Evolutionary conservation across 371 early-diverging fungal genomes (phyloP).

Genomic region (Choanephora cucurbitarum): DNA sequence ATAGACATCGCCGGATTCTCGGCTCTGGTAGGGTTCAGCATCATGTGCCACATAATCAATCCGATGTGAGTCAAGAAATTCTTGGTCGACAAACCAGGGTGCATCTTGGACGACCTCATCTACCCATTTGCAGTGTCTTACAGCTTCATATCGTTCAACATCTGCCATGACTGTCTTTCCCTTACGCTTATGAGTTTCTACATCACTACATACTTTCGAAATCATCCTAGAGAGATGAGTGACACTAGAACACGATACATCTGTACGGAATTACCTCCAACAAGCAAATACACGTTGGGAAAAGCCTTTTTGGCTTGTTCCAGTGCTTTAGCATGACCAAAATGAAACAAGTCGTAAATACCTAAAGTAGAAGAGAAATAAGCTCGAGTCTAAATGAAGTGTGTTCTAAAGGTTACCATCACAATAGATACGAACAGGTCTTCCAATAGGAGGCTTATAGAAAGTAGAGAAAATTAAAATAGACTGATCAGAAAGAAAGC

Average conservation of each 20-base stretch:
- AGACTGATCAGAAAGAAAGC: not conserved
- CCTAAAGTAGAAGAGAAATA: constrained; percentile 36
- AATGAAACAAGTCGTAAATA: constrained; percentile 95
- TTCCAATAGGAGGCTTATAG: constrained; percentile 68
- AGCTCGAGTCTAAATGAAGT: too few species aligned
- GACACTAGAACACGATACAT: not conserved
- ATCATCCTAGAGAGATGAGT: too few species aligned
- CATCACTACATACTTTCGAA: constrained; percentile 82
- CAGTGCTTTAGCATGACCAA: constrained; percentile 91
- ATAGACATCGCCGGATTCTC: constrained; percentile 85
- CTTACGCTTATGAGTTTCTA: constrained; percentile 77
- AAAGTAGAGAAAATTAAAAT: too few species aligned
- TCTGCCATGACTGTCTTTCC: constrained; percentile 90
- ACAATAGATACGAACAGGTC: constrained; percentile 82
- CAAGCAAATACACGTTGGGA: constrained; percentile 84
- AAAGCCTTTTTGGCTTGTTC: constrained; percentile 96
- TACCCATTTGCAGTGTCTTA: constrained; percentile 94
- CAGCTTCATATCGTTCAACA: constrained; percentile 80
- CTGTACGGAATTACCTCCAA: constrained; percentile 68
- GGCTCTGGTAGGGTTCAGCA: constrained; percentile 85
- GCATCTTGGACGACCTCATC: constrained; percentile 88
- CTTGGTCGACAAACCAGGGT: constrained; percentile 87
- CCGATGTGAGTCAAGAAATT: constrained; percentile 82
- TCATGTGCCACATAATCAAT: constrained; percentile 98
- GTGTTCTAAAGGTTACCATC: constrained; percentile 60